phyloP scores from a whole-genome alignment of 371 early-diverging fungal genomes.

The Blakeslea trispora region DNA sequence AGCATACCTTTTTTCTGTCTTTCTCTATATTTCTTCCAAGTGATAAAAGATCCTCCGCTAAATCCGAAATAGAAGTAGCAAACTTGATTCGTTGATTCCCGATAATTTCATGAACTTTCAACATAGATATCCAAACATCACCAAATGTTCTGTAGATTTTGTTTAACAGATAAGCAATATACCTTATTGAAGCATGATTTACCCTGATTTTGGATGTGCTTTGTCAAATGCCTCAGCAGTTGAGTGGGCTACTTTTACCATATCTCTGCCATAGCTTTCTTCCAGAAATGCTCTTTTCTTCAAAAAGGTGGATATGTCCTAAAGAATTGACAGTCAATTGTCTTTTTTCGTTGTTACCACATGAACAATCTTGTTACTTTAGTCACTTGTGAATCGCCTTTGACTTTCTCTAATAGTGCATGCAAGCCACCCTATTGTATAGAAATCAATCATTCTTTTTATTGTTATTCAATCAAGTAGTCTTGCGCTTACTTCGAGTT shows the following conservation, averaged over 20 bases:
- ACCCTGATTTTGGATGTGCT: conserved; percentile 53
- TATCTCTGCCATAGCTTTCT: conserved; percentile 60
- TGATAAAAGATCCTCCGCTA: conserved; percentile 70
- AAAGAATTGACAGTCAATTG: background rate
- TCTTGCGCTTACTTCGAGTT: conserved; percentile 20
- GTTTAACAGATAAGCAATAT: background rate
- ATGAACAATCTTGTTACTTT: conserved; percentile 11
- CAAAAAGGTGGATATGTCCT: conserved; percentile 58
- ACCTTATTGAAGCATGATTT: conserved; percentile 5
- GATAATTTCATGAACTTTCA: conserved; percentile 75
- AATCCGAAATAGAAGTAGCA: conserved; percentile 57
- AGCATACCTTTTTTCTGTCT: conserved; percentile 73
- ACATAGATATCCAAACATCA: conserved; percentile 61
- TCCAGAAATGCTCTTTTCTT: conserved; percentile 64
- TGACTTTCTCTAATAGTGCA: conserved; percentile 28
- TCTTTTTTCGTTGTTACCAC: background rate
- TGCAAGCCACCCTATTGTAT: conserved; percentile 24
- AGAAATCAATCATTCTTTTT: background rate
- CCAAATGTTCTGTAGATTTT: conserved; percentile 51
- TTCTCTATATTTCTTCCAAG: conserved; percentile 78
- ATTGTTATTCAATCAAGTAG: background rate
- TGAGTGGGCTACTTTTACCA: conserved; percentile 51
- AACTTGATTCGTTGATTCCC: conserved; percentile 73
- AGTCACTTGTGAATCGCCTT: conserved; percentile 25
- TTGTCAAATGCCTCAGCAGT: conserved; percentile 50